Percentiles rank a stretch among this genome's conserved stretches.
Conservation (phyloP, 371 early-diverging fungal genomes). For the Mucor piriformis region DNA sequence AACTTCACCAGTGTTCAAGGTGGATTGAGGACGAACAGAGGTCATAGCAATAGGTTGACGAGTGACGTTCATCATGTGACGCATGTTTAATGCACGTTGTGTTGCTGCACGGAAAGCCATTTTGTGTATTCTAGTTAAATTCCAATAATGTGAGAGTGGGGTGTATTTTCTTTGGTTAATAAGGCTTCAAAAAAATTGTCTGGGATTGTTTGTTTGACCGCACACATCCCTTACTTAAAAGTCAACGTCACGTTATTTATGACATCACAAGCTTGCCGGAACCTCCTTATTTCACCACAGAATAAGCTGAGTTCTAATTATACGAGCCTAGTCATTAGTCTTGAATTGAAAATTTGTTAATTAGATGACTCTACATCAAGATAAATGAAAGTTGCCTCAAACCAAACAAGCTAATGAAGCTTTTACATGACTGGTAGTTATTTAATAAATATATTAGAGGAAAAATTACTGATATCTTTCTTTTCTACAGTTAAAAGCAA, state of each 20-base stretch:
- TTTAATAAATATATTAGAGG: no score
- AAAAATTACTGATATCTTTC: no score
- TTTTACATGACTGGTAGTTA: no score
- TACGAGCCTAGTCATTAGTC: no score
- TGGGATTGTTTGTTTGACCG: conserved; percentile 2
- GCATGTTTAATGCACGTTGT: conserved; percentile 41
- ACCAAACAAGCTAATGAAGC: no score
- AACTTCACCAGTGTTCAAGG: conserved; percentile 49
- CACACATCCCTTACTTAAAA: background rate
- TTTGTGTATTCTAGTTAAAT: background rate
- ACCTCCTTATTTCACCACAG: no score
- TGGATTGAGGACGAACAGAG: conserved; percentile 49
- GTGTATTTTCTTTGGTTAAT: background rate
- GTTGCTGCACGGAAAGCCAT: conserved; percentile 51
- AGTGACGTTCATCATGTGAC: conserved; percentile 30
- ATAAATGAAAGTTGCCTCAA: no score
- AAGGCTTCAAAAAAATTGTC: background rate
- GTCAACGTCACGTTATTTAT: background rate
- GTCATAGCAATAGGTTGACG: conserved; percentile 37
- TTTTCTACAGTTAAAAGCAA: no score
- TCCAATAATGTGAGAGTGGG: conserved; percentile 2
- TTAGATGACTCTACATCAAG: no score
- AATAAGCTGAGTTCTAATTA: no score
- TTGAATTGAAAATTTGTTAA: no score
- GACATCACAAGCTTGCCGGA: background rate